Evolutionary conservation across 1,284 basidiomycete genomes (phyloP), one percentile per base, ranked within the genome.

Genomic region (Pseudozyma thailandica): DNA sequence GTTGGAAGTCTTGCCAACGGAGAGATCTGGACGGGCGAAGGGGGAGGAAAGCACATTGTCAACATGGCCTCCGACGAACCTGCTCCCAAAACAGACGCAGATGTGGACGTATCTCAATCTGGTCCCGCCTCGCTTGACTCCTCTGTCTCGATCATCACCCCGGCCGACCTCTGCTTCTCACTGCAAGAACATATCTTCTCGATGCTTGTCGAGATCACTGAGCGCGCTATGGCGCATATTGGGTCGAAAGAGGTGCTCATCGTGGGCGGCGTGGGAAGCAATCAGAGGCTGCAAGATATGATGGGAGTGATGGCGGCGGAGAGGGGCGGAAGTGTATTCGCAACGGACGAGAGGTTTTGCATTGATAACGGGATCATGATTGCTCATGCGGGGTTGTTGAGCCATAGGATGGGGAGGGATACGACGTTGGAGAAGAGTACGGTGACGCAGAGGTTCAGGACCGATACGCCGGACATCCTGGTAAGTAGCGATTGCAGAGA

Each of bases 301-400:
- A 98, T 99, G 96, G 91, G 90, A 15, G 89, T 93, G 66, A 98
- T 99, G 96, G 93, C 93, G 1, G 82, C 86, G 61, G 96, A 98
- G 83, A 88, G 96, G 21, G 89, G 88, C 31, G 96, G 95, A 0
- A 88, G 88, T 48, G 90, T 98, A 8, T 98, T 97, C 84, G 93
- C 94, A 0, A 98, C 93, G 0, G 96, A 99, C 83, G 94, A 98
- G 84, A 87, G 93, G 54, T 98, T 96, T 84, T 98, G 95, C 84
- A 98, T 99, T 68, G 96, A 99, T 84, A 99, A 99, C 79, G 96
- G 96, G 3, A 95, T 98, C 79, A 99, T 99, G 96, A 98, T 99
- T 57, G 96, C 96, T 1, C 96, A 99, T 83, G 96, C 96, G 2
- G 95, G 95, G 25, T 86, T 99, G 45, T 86, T 99, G 35, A 90